These are phyloP conservation scores for Yamadazyma mexicana DNA, from an alignment of 1,139 yeast species.

Conservation along the genomic window DNA sequence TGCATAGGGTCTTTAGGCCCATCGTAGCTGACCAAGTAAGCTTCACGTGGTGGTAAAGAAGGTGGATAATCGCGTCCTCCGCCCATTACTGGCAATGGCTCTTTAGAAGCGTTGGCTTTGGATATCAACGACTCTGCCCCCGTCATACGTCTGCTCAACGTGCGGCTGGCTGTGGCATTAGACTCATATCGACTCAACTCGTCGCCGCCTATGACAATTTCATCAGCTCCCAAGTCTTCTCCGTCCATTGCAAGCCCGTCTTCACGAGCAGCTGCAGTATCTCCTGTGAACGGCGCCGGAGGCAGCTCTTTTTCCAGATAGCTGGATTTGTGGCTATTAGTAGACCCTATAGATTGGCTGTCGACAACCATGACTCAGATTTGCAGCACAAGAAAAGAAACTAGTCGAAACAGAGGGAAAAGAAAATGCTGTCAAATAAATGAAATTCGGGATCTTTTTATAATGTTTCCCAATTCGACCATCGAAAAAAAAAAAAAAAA, in stretches of 20 bases:
- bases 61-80: slow-evolving; percentile 40
- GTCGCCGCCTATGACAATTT: slow-evolving; percentile 18
- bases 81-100: slow-evolving; percentile 41
- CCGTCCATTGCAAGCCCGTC: too few species aligned
- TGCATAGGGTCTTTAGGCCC: slow-evolving; percentile 51
- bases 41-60: slow-evolving; percentile 31
- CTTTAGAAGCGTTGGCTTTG: slow-evolving; percentile 25
- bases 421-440: not conserved
- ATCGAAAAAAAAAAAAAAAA: too few species aligned
- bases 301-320: slow-evolving; percentile 8
- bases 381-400: too few species aligned
- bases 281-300: slow-evolving; percentile 2
- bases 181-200: slow-evolving; percentile 29
- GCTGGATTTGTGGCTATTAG: slow-evolving; percentile 10
- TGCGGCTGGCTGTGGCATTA: slow-evolving; percentile 25
- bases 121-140: slow-evolving; percentile 31
- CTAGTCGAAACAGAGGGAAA: not conserved
- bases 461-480: too few species aligned
- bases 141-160: slow-evolving; percentile 31
- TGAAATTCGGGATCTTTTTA: not conserved
- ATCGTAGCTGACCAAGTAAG: slow-evolving; percentile 42
- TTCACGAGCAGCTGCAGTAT: too few species aligned
- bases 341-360: slow-evolving; percentile 5
- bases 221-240: slow-evolving; percentile 3
- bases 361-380: too few species aligned